Evolutionary conservation across 2,329 filamentous ascomycete species (phyloP).

Genomic region (Penicillium carneum): DNA sequence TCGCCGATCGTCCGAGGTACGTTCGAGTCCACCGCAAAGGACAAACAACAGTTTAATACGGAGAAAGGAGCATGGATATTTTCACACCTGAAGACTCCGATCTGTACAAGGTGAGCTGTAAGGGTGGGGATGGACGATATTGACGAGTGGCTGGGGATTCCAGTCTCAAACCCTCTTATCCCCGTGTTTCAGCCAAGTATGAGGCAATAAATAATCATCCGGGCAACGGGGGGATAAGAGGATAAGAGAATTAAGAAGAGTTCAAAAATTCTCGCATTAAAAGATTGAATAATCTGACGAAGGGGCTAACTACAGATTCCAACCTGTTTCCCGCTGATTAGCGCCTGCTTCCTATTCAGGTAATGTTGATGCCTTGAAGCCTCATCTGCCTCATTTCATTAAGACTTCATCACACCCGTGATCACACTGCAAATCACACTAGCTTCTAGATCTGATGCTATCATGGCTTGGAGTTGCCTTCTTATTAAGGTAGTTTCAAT

Average conservation of each 20-base stretch:
- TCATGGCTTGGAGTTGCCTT: not conserved
- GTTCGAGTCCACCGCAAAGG: constrained; percentile 5
- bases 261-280: not conserved
- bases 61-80: not conserved
- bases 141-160: constrained; percentile 15
- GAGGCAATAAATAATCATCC: not conserved
- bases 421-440: constrained; percentile 2
- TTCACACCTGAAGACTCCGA: not conserved
- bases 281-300: not conserved
- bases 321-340: constrained; percentile 2
- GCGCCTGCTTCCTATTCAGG: constrained; percentile 7
- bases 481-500: not conserved
- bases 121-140: constrained; percentile 15
- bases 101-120: constrained; percentile 14
- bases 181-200: constrained; percentile 1
- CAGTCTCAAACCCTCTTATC: not conserved
- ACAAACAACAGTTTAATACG: not conserved
- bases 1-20: constrained; percentile 9
- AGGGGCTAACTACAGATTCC: not conserved
- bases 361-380: constrained; percentile 9
- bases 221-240: not conserved
- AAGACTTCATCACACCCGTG: not conserved
- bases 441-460: not conserved
- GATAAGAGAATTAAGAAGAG: not conserved
- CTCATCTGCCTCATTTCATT: constrained; percentile 7